Percentiles rank a stretch among this genome's conserved stretches.
phyloP scores from a whole-genome alignment of 1,284 basidiomycete species.

The Gomphus bonarii region DNA sequence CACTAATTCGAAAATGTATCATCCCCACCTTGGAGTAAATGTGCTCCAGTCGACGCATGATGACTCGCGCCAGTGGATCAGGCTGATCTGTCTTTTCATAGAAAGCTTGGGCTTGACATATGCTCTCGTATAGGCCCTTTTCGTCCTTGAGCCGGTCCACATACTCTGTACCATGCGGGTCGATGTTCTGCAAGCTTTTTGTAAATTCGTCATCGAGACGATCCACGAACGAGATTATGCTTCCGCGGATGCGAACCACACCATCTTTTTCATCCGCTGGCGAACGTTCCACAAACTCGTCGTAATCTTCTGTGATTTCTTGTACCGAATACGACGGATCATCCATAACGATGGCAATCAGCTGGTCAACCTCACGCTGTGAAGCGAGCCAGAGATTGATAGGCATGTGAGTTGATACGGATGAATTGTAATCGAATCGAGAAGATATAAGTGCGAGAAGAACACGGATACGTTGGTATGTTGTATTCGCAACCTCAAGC shows the following conservation, averaged over 20 bases:
- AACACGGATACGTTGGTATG: slow-evolving; percentile 92
- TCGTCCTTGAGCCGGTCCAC: slow-evolving; percentile 94
- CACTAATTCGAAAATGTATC: slow-evolving; percentile 6
- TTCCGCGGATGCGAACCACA: slow-evolving; percentile 76
- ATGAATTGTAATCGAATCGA: slow-evolving; percentile 94
- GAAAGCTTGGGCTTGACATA: slow-evolving; percentile 85
- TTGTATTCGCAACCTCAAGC: slow-evolving; percentile 77
- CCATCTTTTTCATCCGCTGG: slow-evolving; percentile 64
- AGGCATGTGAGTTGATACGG: slow-evolving; percentile 83
- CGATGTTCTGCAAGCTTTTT: slow-evolving; percentile 94
- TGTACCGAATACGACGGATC: slow-evolving; percentile 79
- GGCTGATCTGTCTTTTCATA: slow-evolving; percentile 74
- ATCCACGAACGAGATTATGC: slow-evolving; percentile 91
- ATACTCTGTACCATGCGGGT: slow-evolving; percentile 97
- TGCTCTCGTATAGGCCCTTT: slow-evolving; percentile 87
- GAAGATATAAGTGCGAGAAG: slow-evolving; percentile 90
- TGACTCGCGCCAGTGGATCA: slow-evolving; percentile 77
- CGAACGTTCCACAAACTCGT: slow-evolving; percentile 80
- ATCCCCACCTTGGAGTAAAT: slow-evolving; percentile 87
- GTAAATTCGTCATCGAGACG: slow-evolving; percentile 98
- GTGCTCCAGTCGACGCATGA: slow-evolving; percentile 95
- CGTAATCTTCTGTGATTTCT: slow-evolving; percentile 85
- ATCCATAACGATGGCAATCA: slow-evolving; percentile 68
- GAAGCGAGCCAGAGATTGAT: slow-evolving; percentile 86
- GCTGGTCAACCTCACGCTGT: slow-evolving; percentile 80